phyloP scores from a whole-genome alignment of 495 filamentous ascomycete species.

The Halenospora varia region DNA sequence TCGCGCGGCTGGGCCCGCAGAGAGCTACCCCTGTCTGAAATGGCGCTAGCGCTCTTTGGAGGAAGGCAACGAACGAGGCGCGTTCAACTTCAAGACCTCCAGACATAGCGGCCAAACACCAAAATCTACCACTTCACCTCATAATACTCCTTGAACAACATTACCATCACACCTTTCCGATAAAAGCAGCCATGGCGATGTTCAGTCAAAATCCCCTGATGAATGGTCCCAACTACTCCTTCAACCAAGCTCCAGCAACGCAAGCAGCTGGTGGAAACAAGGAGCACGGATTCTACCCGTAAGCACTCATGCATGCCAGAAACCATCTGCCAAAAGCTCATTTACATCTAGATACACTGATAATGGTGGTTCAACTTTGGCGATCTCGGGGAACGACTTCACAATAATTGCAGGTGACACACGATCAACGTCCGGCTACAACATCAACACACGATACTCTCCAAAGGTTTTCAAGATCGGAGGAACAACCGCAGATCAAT shows the following conservation, averaged over 20 bases:
- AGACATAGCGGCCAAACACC: slow-evolving; percentile 3
- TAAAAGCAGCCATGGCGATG: slow-evolving; percentile 41
- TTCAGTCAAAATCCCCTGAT: slow-evolving; percentile 59
- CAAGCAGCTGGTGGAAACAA: slow-evolving; percentile 40
- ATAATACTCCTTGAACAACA: neutral
- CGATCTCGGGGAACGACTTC: slow-evolving; percentile 91
- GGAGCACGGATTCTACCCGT: slow-evolving; percentile 94
- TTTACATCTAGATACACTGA: slow-evolving; percentile 74
- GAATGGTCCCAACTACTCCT: slow-evolving; percentile 57
- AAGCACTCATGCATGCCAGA: slow-evolving; percentile 34
- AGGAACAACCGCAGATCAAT: slow-evolving; percentile 76
- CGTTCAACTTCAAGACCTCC: slow-evolving; percentile 2
- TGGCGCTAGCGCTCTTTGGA: slow-evolving; percentile 14
- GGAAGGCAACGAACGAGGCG: slow-evolving; percentile 5
- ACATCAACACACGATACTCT: slow-evolving; percentile 91
- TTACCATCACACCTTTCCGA: neutral
- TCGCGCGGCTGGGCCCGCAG: neutral
- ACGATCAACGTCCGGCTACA: slow-evolving; percentile 90
- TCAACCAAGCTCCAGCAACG: slow-evolving; percentile 45
- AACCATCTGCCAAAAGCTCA: slow-evolving; percentile 12
- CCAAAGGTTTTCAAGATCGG: slow-evolving; percentile 98
- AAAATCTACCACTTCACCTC: neutral
- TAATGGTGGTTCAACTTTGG: slow-evolving; percentile 94
- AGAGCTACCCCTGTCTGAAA: slow-evolving; percentile 9
- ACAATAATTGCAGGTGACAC: slow-evolving; percentile 95